Evolutionary conservation across 164 flowering plant genomes (phyloP).

Genomic region (Litsea cubeba): DNA sequence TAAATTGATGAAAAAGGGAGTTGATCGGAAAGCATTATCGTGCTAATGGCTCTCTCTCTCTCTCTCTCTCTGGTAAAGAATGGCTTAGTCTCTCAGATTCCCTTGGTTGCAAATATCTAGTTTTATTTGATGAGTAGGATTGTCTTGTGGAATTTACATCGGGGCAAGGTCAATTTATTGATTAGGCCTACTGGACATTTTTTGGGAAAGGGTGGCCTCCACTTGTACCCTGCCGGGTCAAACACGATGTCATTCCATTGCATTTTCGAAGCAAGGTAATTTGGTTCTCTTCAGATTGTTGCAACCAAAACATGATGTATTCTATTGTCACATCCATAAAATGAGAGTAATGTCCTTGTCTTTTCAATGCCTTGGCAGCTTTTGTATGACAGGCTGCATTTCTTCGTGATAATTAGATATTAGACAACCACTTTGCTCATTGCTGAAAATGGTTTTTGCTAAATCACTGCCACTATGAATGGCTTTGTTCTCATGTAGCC

Average conservation of each 20-base stretch:
- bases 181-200: neutral
- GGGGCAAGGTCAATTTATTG: neutral
- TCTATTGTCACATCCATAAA: neutral
- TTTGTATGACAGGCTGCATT: neutral
- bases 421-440: neutral
- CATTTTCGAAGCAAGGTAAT: neutral
- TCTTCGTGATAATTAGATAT: too few species aligned
- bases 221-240: neutral
- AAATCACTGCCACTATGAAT: neutral
- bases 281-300: neutral
- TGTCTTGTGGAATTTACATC: neutral
- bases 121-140: neutral
- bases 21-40: too few species aligned
- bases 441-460: neutral
- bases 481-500: neutral
- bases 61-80: too few species aligned
- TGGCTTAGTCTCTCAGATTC: neutral
- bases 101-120: neutral
- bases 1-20: too few species aligned
- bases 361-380: neutral
- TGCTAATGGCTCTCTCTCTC: too few species aligned
- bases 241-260: neutral
- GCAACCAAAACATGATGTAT: neutral
- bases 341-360: neutral
- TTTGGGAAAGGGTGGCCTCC: neutral